Conservation (phyloP, 352 stramenopile species). For the Saprolegnia parasitica region DNA sequence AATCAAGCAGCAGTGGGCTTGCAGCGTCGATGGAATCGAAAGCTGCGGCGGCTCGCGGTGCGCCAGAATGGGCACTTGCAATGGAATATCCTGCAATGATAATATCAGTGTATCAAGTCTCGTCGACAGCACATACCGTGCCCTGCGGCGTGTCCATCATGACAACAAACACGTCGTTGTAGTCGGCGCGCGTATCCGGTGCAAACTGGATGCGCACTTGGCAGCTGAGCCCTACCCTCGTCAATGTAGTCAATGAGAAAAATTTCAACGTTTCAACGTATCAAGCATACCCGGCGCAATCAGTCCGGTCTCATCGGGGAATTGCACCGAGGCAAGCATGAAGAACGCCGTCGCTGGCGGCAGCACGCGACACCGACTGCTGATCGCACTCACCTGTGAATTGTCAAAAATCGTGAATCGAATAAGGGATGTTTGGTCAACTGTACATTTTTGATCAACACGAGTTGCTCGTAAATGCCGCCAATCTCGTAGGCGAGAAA, state of each 20-base stretch:
- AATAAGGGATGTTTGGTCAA: not conserved
- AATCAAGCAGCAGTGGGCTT: conserved; percentile 57
- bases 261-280: not conserved
- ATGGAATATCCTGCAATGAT: conserved; percentile 6
- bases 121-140: not conserved
- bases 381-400: conserved; percentile 35
- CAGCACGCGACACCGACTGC: conserved; percentile 55
- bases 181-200: conserved; percentile 69
- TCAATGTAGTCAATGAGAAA: not conserved
- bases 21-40: conserved; percentile 56
- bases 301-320: conserved; percentile 49
- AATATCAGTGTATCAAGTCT: not conserved
- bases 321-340: conserved; percentile 48
- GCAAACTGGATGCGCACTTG: conserved; percentile 55
- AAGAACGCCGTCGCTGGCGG: conserved; percentile 62
- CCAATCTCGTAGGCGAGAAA: conserved; percentile 70
- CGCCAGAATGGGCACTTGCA: conserved; percentile 42
- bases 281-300: conserved; percentile 43
- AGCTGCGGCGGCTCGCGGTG: conserved; percentile 53
- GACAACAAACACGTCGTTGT: conserved; percentile 55
- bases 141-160: conserved; percentile 44
- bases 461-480: conserved; percentile 69
- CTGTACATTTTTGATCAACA: conserved; percentile 52
- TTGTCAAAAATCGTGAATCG: not conserved
- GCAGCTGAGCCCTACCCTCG: conserved; percentile 45